Evolutionary conservation across 2,329 filamentous ascomycete genomes (phyloP), one percentile per base, ranked within the genome.

Genomic region (Colletotrichum tropicicola): DNA sequence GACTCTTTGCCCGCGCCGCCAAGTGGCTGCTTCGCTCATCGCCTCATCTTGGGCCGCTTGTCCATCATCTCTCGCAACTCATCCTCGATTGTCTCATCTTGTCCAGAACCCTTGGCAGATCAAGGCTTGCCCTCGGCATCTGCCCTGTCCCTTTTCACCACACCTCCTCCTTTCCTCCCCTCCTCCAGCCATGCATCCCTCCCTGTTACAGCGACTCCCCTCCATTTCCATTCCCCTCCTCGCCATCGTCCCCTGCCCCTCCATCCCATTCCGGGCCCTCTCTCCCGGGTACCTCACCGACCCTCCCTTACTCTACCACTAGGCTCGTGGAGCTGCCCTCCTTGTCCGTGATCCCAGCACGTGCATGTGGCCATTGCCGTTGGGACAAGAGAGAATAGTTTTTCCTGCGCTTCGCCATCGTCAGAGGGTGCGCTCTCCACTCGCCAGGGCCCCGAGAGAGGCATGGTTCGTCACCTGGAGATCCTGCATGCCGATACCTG

Each of bases 31-130:
- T 21, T 12, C 15, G 13, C 35, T 41, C 47, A 54, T 48, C 8
- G 56, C 41, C 56, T 65, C 48, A 28, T 51, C 12, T 27, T 41
- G 19, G 25, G 17, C 32, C 13, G 41, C 23, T 44, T 27, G 56
- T 39, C 56, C 57, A 65, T 65, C 62, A 65, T 62, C 51, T 62
- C 44, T 56, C 44, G 62, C 37, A 56, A 51, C 12, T 56, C 49
- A 62, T 32, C 28, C 51, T 17, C 57, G 57, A 65, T 65, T 65
- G 49, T 51, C 49, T 51, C 49, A 15, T 55, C 30, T 23, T 35
- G 39, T 49, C 49, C 49, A 51, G 43, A 51, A 27, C 58, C 57
- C 51, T 51, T 56, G 37, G 21, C 35, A 65, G 57, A 56, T 61
- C 28, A 61, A 12, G 45, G 32, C 21, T 32, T 55, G 32, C 49